These are phyloP conservation scores for Pharnaceum exiguum DNA, from an alignment of 148 eudicot species.

Conservation along the genomic window DNA sequence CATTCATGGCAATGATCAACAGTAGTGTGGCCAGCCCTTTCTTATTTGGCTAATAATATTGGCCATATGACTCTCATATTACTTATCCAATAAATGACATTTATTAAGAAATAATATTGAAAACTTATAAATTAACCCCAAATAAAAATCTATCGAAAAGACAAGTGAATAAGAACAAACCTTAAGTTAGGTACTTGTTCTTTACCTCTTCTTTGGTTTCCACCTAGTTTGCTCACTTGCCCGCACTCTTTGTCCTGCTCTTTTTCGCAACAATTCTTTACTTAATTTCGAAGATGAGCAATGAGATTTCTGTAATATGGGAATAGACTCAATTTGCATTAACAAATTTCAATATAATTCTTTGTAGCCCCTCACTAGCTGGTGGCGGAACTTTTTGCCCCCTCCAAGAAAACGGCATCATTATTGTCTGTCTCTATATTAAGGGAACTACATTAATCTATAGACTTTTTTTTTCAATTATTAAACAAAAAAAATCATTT, in stretches of 20 bases:
- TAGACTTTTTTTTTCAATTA: too few species aligned
- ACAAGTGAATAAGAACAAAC: too few species aligned
- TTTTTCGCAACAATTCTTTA: neutral
- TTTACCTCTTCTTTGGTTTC: neutral
- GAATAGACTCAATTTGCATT: slow-evolving; percentile 15
- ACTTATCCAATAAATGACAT: too few species aligned
- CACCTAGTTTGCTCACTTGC: neutral
- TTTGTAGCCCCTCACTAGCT: neutral
- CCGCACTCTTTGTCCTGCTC: neutral
- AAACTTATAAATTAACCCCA: too few species aligned
- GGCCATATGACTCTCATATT: too few species aligned
- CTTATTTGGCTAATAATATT: too few species aligned
- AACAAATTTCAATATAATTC: neutral
- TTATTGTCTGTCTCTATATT: neutral
- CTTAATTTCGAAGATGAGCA: slow-evolving; percentile 7
- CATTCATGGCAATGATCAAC: too few species aligned
- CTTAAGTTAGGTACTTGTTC: too few species aligned
- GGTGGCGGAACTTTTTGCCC: slow-evolving; percentile 2
- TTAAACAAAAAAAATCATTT: neutral
- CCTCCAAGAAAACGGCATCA: slow-evolving; percentile 11
- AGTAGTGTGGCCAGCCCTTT: too few species aligned
- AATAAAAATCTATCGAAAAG: too few species aligned
- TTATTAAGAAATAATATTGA: too few species aligned
- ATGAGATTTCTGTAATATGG: slow-evolving; percentile 2
- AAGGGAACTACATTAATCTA: slow-evolving; percentile 8